These are phyloP conservation scores for Pseudogymnoascus sp. DNA, from an alignment of 2,329 filamentous ascomycete species.

Conservation along the genomic window DNA sequence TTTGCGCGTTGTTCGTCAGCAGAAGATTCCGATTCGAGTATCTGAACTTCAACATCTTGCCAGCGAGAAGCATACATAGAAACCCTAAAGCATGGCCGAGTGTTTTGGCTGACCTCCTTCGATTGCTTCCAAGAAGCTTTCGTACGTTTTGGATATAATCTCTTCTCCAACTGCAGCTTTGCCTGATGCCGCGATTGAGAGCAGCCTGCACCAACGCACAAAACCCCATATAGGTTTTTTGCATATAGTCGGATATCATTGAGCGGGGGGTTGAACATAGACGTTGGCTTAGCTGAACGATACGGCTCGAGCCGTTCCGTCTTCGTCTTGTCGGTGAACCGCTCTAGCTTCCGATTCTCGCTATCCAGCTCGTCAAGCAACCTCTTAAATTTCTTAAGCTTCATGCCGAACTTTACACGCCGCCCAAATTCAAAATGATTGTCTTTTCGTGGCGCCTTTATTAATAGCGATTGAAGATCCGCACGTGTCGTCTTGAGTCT, in stretches of 20 bases:
- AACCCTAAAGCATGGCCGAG: neutral
- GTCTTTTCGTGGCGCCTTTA: slow-evolving; percentile 1
- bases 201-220: neutral
- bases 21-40: neutral
- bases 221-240: neutral
- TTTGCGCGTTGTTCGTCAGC: neutral
- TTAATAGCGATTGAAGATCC: neutral
- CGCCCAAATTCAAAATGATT: neutral
- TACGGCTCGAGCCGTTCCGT: slow-evolving; percentile 4
- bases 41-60: neutral
- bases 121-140: slow-evolving; percentile 4
- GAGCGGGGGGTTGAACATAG: neutral
- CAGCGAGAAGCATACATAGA: slow-evolving; percentile 3
- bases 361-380: neutral
- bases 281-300: neutral
- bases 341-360: slow-evolving; percentile 1
- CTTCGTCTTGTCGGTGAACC: neutral
- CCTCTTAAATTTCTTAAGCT: neutral
- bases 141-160: neutral
- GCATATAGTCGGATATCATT: neutral
- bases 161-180: slow-evolving; percentile 4
- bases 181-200: slow-evolving; percentile 1
- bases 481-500: slow-evolving; percentile 3
- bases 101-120: neutral
- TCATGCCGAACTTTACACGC: neutral